Evolutionary conservation across 345 rosid species (phyloP), one percentile per base, ranked within the genome.

Genomic region (Eucalyptus grandis): DNA sequence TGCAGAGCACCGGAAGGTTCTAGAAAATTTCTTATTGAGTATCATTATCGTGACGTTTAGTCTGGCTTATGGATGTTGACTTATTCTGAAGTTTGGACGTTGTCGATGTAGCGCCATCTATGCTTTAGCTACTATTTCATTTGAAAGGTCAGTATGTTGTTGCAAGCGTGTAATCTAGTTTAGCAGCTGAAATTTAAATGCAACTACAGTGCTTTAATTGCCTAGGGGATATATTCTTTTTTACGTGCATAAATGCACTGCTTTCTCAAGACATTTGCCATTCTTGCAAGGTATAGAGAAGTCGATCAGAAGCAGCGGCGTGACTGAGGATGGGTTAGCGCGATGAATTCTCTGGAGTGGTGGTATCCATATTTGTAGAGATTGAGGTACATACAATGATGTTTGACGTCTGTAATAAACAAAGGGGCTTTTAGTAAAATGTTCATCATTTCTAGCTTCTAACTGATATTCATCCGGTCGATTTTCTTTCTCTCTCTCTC

Each of bases 251-350:
- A 51, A 53, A 44, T 62, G 10, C 40, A 77, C 26, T 24, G 26
- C n/a, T 46, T 44, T 87, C 72, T 88, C 65, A 54, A 89, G 19
- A 54, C 86, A 46, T 89, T 87, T 49, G 54, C 89, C 82, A 30
- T 91, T 87, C 92, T 83, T 94, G 93, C 92, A 93, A 94, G 96
- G 95, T 87, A 65, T 93, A 94, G 95, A 94, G 90, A 87, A 90
- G 91, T 92, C 7, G 50, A 22, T 88, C 88, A 88, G 93, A 58
- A 72, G 82, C 44, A 85, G 62, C 30, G 47, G 88, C 49, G 82
- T 92, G 80, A 80, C 14, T 87, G 93, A 94, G 90, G 95, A 89
- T 90, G 88, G 89, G 15, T 77, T 11, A 77, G 46, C 26, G 7
- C 43, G 47, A 37, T 37, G 14, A 1, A 19, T 40, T 37, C 27